Percentiles rank a stretch among this genome's conserved stretches.
Evolutionary conservation across 345 rosid species (phyloP).

Genomic region (Eucalyptus fibrosa): DNA sequence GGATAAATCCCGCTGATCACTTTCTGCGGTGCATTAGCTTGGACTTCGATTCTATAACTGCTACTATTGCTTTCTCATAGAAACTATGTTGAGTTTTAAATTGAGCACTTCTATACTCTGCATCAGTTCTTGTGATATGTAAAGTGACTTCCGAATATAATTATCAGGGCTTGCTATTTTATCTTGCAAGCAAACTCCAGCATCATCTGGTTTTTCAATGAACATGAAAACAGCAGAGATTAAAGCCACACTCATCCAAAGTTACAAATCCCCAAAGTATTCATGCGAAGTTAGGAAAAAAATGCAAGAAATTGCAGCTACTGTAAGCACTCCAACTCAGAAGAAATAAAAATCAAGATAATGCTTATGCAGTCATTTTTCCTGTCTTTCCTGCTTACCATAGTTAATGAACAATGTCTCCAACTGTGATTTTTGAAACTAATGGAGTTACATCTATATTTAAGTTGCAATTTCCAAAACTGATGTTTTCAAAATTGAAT

Average conservation of each 20-base stretch:
- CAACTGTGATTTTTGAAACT: neutral
- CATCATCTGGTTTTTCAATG: neutral
- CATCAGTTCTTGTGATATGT: neutral
- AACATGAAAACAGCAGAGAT: neutral
- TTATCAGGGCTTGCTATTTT: neutral
- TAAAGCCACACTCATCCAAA: neutral
- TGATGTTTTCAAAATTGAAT: neutral
- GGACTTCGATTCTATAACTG: neutral
- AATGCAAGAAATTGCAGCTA: neutral
- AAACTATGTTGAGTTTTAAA: neutral
- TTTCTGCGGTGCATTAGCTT: neutral
- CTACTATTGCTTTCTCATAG: neutral
- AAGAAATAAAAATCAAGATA: neutral
- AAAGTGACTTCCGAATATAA: neutral
- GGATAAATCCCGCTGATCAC: constrained; percentile 3
- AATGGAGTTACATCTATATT: neutral
- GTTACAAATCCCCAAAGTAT: neutral
- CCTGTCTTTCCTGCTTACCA: neutral
- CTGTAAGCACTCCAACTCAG: neutral
- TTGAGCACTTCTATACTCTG: neutral
- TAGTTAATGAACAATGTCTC: neutral
- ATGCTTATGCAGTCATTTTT: neutral
- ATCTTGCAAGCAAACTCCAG: neutral
- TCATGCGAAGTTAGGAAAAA: neutral
- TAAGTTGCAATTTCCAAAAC: neutral